Base-by-base conservation (phyloP, 257 asterid species). In the Gentiana macrophylla region DNA sequence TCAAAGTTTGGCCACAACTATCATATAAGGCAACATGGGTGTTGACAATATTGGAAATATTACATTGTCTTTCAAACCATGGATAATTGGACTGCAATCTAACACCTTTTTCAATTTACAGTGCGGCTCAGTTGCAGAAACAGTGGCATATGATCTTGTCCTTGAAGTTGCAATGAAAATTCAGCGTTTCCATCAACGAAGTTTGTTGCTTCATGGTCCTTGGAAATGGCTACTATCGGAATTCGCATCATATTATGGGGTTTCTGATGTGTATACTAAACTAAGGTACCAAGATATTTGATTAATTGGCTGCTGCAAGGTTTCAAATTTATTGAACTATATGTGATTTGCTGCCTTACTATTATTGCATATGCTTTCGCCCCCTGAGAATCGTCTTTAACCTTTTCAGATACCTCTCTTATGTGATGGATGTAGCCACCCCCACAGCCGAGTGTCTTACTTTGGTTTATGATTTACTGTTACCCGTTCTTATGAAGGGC, bases 81-180 rank as follows among this genome's bases (percentile, higher is more conserved):
- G 32, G 34, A 35, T 7, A 38, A 32, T 9, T 52, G 50, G 6
- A 50, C 53, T 65, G 63, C 54, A 11, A 8, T 45, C 60, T 69
- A 65, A 71, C 62, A 43, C 67, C 32, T 37, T 12, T 67, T 57
- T 52, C 41, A 35, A 53, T 50, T 57, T 34, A 24, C 55, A 77
- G 84, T 77, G 84, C 59, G 84, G 84, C 35, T 74, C 84, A 41
- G 77, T 77, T 35, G 84, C 78, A 49, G 84, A 77, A 65, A 77
- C 84, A 41, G 84, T 77, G 59, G 84, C 80, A 36, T 77, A 77
- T 72, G 84, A 77, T 71, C 62, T 77, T 7, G 78, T 68, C 34
- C 60, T 77, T 45, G 84, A 77, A 67, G 78, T 77, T 57, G 84
- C 80, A 52, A 71, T 77, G 84, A 77, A 74, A 57, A 63, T 71